Conservation (phyloP, 495 filamentous ascomycete species). For the Margaritispora aquatica region DNA sequence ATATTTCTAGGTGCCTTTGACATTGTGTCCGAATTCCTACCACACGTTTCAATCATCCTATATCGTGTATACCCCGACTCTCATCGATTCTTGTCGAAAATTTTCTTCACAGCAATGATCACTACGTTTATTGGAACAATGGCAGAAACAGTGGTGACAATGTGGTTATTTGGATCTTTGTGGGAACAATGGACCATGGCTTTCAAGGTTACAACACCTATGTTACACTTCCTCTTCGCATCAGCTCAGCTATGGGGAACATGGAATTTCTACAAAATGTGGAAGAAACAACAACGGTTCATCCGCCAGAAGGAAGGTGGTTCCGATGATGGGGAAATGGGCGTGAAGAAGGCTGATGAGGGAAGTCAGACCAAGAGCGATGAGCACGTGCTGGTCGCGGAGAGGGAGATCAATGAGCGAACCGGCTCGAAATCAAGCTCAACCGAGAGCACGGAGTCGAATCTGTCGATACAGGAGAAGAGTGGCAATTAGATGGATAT, state of each 20-base stretch:
- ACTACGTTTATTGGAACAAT: conserved; percentile 37
- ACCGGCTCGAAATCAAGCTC: neutral
- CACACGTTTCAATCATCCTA: conserved; percentile 43
- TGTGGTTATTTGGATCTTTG: conserved; percentile 42
- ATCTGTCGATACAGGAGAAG: neutral
- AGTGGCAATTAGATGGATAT: neutral
- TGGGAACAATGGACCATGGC: conserved; percentile 40
- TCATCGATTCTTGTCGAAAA: conserved; percentile 35
- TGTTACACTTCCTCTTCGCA: conserved; percentile 40
- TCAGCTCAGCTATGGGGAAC: conserved; percentile 40
- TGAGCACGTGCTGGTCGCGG: neutral
- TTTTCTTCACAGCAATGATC: conserved; percentile 34
- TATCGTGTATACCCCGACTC: conserved; percentile 36
- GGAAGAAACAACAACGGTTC: conserved; percentile 26
- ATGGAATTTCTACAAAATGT: conserved; percentile 39
- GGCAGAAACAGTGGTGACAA: conserved; percentile 39
- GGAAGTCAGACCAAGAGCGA: neutral
- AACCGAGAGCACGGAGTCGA: neutral
- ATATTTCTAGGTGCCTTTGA: conserved; percentile 38
- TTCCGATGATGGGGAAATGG: conserved; percentile 1
- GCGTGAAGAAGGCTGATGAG: neutral
- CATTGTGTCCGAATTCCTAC: conserved; percentile 42
- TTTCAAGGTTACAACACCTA: conserved; percentile 42
- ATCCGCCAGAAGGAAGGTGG: conserved; percentile 17
- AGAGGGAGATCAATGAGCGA: neutral